These are phyloP conservation scores for Penicillium sumatraense DNA, from an alignment of 2,329 filamentous ascomycete genomes.

Conservation along the genomic window DNA sequence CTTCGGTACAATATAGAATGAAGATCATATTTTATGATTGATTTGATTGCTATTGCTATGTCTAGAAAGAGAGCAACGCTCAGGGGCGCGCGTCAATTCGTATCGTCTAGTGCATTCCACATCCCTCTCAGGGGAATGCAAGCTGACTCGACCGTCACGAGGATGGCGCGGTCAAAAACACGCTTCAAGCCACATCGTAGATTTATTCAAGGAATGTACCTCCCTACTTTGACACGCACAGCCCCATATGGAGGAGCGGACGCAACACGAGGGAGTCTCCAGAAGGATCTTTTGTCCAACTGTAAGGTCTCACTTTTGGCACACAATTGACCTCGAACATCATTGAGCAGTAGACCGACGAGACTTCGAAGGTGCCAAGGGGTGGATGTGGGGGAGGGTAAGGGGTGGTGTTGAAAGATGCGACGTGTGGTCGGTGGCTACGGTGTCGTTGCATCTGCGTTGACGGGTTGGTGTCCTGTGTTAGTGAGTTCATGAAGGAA, in stretches of 20 bases:
- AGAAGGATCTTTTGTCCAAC: slow-evolving; percentile 31
- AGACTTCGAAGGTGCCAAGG: slow-evolving; percentile 51
- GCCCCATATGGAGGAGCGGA: slow-evolving; percentile 41
- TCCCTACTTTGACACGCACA: slow-evolving; percentile 51
- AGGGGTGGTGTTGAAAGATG: background rate
- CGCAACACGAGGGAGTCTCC: slow-evolving; percentile 49
- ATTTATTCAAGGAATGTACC: slow-evolving; percentile 40
- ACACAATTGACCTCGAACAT: slow-evolving; percentile 52
- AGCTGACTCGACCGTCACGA: background rate
- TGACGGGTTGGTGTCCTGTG: background rate
- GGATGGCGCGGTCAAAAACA: background rate
- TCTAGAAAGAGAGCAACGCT: background rate
- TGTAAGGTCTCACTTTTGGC: slow-evolving; percentile 42
- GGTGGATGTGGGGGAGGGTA: background rate
- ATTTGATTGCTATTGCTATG: background rate
- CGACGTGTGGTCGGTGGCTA: slow-evolving; percentile 3
- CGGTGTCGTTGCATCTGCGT: background rate
- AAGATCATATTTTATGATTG: background rate
- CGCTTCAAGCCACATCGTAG: background rate
- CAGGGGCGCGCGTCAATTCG: background rate
- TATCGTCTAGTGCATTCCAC: slow-evolving; percentile 12
- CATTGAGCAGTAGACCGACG: slow-evolving; percentile 45
- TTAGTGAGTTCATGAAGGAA: slow-evolving; percentile 4
- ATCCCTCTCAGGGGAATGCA: background rate
- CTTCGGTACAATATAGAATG: background rate